Percentiles rank a stretch among this genome's conserved stretches.
phyloP scores from a whole-genome alignment of 163 green algal genomes.

The Chlamydomonas reinhardtii region DNA sequence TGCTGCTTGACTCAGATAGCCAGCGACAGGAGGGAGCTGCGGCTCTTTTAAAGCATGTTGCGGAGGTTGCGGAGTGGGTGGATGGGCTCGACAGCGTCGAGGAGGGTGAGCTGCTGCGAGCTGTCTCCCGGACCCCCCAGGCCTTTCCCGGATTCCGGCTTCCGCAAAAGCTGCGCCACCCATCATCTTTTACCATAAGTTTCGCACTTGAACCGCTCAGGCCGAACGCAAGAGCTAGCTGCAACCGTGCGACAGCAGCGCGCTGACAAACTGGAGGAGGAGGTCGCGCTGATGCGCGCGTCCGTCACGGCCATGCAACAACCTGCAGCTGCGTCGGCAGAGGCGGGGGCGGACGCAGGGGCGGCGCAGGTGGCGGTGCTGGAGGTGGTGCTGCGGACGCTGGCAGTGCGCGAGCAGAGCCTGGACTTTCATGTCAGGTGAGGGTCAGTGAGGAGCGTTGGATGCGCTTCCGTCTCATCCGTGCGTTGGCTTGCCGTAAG shows the following conservation, averaged over 20 bases:
- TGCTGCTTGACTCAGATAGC: neutral
- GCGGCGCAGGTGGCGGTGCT: neutral
- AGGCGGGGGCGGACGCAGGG: no score
- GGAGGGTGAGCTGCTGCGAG: neutral
- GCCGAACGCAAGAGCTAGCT: neutral
- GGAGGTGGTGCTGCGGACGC: slow-evolving; percentile 6
- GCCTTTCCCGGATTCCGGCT: no score
- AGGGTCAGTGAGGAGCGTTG: no score
- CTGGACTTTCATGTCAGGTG: slow-evolving; percentile 31
- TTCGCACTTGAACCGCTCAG: neutral
- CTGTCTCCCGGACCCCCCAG: no score
- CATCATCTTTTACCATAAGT: no score
- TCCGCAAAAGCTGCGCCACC: no score
- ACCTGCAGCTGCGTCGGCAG: no score
- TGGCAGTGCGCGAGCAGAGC: slow-evolving; percentile 11
- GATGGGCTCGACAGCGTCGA: slow-evolving; percentile 13
- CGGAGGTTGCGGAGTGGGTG: neutral
- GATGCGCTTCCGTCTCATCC: no score
- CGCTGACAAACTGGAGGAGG: slow-evolving; percentile 17
- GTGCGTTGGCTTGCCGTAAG: no score
- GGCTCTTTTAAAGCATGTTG: neutral
- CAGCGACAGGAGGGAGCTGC: neutral
- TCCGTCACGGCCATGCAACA: neutral
- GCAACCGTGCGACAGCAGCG: neutral
- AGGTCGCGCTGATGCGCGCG: neutral